Percentiles rank a stretch among this genome's conserved stretches.
phyloP scores from a whole-genome alignment of 1,284 basidiomycete genomes.

The Ganoderma lucidum region DNA sequence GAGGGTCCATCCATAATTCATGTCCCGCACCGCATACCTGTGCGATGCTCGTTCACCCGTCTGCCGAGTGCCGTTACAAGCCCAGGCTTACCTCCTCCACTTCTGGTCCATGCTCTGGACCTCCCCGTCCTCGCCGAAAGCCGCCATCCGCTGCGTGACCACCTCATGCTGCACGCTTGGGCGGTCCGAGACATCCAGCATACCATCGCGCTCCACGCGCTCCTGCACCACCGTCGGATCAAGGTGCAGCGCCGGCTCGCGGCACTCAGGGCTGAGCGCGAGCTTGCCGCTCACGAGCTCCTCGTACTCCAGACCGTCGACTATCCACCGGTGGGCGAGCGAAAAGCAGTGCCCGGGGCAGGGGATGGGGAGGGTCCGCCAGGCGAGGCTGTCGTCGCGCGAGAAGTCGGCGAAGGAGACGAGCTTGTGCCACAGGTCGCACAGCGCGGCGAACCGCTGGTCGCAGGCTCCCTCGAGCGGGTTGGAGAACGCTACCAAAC shows the following conservation, averaged over 20 bases:
- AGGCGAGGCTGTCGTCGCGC: neutral
- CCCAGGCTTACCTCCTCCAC: neutral
- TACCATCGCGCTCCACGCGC: neutral
- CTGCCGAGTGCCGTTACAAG: too few relatives aligned
- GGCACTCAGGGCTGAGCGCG: neutral
- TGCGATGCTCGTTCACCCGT: too few relatives aligned
- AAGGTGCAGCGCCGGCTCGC: neutral
- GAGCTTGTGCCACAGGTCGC: conserved; percentile 2
- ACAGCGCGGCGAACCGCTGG: neutral
- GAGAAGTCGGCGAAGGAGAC: conserved; percentile 1
- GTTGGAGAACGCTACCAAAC: neutral
- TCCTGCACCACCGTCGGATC: neutral
- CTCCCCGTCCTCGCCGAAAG: neutral
- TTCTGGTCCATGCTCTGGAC: neutral
- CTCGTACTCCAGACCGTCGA: neutral
- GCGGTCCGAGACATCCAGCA: neutral
- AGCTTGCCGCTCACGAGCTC: neutral
- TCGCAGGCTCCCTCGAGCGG: neutral
- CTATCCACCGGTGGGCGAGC: neutral
- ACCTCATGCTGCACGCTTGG: neutral
- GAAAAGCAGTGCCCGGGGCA: neutral
- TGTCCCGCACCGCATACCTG: neutral
- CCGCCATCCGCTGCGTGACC: neutral
- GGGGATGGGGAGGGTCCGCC: neutral
- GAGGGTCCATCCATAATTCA: neutral